phyloP scores from a whole-genome alignment of 306 rosid genomes.

The Inga oerstediana region DNA sequence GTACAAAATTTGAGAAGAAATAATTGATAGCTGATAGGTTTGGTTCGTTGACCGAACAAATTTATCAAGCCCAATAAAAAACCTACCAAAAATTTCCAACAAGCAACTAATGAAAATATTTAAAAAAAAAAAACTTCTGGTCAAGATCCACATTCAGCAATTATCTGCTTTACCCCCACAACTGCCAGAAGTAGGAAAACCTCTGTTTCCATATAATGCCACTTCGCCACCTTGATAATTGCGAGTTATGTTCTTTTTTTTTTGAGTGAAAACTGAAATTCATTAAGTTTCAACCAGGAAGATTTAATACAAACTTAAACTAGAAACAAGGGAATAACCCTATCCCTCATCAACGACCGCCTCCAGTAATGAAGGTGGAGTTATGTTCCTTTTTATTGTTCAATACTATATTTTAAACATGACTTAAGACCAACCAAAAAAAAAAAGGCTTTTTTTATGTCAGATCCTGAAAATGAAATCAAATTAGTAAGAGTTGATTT shows the following conservation, averaged over 20 bases:
- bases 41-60: slow-evolving; percentile 58
- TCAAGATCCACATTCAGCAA: slow-evolving; percentile 51
- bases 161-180: slow-evolving; percentile 25
- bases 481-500: background rate
- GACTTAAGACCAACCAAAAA: slow-evolving; percentile 29
- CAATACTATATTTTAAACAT: background rate
- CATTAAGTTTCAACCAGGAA: no score
- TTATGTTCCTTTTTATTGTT: slow-evolving; percentile 1
- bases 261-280: no score
- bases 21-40: slow-evolving; percentile 7
- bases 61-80: slow-evolving; percentile 26
- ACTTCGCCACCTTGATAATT: slow-evolving; percentile 22
- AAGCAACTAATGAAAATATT: slow-evolving; percentile 24
- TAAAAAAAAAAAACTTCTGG: background rate
- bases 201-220: slow-evolving; percentile 11
- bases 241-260: background rate
- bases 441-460: slow-evolving; percentile 18
- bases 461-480: slow-evolving; percentile 16
- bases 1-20: slow-evolving; percentile 27
- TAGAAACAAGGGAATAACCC: no score
- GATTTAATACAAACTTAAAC: no score
- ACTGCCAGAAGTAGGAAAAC: slow-evolving; percentile 26
- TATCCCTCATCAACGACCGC: no score
- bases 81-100: slow-evolving; percentile 25
- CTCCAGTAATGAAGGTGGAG: no score